A percentile compares a stretch with the other conserved stretches of the same genome.
These are phyloP conservation scores for Coffea eugenioides DNA, from an alignment of 257 asterid species.

Conservation along the genomic window DNA sequence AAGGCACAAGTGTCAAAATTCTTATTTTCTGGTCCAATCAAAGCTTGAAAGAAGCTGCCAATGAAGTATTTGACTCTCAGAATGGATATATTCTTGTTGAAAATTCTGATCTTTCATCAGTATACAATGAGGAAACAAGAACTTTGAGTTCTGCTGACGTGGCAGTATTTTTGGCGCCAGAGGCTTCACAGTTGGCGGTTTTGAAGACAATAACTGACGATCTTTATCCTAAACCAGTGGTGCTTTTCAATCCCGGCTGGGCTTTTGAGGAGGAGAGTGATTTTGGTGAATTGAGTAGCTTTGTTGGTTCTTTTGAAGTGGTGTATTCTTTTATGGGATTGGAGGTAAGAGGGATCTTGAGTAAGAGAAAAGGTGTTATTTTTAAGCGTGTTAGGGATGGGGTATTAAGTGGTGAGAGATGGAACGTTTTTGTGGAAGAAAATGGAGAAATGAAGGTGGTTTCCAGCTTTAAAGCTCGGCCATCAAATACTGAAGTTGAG, in stretches of 20 bases:
- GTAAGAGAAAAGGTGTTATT: conserved; percentile 70
- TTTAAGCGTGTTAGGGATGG: conserved; percentile 73
- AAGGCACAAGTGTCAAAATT: conserved; percentile 51
- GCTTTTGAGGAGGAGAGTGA: conserved; percentile 64
- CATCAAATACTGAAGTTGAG: conserved; percentile 70
- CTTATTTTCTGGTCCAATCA: conserved; percentile 57
- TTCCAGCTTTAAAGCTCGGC: conserved; percentile 54
- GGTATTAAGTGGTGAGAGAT: conserved; percentile 76
- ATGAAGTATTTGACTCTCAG: conserved; percentile 42
- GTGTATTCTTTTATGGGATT: conserved; percentile 83
- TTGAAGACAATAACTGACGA: conserved; percentile 49
- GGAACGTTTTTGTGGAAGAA: conserved; percentile 80
- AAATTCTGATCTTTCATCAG: conserved; percentile 44
- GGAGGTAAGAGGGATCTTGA: conserved; percentile 74
- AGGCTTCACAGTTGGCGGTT: conserved; percentile 47
- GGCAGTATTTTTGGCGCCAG: conserved; percentile 59
- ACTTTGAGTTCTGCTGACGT: conserved; percentile 52
- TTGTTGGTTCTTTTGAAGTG: conserved; percentile 74
- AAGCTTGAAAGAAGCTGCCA: conserved; percentile 48
- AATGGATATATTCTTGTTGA: conserved; percentile 43
- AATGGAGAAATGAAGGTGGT: conserved; percentile 57
- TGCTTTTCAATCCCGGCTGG: conserved; percentile 87
- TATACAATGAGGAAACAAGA: conserved; percentile 39
- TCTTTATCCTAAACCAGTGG: conserved; percentile 64
- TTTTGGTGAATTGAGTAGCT: conserved; percentile 52